Evolutionary conservation across 371 early-diverging fungal species (phyloP).

Genomic region (Massospora cicadina): DNA sequence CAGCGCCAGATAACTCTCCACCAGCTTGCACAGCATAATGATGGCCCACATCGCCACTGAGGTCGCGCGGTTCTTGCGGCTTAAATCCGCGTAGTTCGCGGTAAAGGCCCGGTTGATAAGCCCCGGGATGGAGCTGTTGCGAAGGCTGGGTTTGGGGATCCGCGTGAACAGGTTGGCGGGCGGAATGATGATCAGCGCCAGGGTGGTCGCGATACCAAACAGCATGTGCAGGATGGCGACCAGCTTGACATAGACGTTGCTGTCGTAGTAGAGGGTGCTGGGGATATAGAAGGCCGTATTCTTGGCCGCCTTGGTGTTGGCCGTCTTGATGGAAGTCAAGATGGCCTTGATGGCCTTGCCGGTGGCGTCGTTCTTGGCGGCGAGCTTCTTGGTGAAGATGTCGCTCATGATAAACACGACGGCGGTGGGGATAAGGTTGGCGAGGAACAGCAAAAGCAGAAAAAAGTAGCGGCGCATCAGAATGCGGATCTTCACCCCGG

Average conservation of each 20-base stretch:
- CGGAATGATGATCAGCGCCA: constrained; percentile 47
- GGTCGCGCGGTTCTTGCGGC: constrained; percentile 47
- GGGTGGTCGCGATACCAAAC: constrained; percentile 40
- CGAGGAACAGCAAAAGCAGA: constrained; percentile 35
- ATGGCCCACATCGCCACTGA: constrained; percentile 58
- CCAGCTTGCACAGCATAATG: constrained; percentile 57
- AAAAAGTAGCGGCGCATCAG: constrained; percentile 37
- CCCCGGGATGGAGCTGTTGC: constrained; percentile 19
- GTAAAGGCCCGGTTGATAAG: constrained; percentile 55
- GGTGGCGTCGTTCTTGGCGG: not conserved
- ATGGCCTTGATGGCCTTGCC: not conserved
- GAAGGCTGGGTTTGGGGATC: constrained; percentile 21
- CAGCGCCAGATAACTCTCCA: constrained; percentile 73
- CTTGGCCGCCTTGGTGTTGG: not conserved
- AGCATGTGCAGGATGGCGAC: constrained; percentile 46
- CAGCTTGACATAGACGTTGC: constrained; percentile 25
- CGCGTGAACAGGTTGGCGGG: constrained; percentile 41
- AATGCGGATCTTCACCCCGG: constrained; percentile 33
- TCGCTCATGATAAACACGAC: constrained; percentile 22
- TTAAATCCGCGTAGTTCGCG: constrained; percentile 57
- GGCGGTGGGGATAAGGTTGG: constrained; percentile 46
- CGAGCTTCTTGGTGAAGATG: not conserved
- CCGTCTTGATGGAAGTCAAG: not conserved
- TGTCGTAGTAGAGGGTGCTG: not conserved
- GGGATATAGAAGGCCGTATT: not conserved